A percentile compares a stretch with the other conserved stretches of the same genome.
These are phyloP conservation scores for Pelargonium citronellum DNA, from an alignment of 441 rosid species.

Conservation along the genomic window DNA sequence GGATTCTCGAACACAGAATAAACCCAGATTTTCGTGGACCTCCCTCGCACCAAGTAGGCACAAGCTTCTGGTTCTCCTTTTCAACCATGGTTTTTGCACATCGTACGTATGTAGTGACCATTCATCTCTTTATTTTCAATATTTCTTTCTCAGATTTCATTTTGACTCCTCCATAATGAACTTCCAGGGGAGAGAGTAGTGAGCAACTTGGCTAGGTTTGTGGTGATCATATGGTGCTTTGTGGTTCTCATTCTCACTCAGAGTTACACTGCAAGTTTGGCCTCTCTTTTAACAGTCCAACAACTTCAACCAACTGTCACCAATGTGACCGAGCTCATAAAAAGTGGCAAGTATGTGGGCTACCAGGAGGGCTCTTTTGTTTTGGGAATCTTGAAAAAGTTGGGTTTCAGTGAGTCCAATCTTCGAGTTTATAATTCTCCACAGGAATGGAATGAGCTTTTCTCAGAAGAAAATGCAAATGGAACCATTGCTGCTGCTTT, in stretches of 20 bases:
- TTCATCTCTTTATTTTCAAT: too few species aligned
- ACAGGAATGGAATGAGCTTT: constrained; percentile 34
- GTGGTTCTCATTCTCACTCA: constrained; percentile 55
- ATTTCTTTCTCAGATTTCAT: too few species aligned
- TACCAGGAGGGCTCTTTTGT: constrained; percentile 40
- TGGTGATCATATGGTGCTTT: constrained; percentile 55
- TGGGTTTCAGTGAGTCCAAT: constrained; percentile 37
- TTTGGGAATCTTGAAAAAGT: constrained; percentile 23
- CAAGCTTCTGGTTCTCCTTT: constrained; percentile 64
- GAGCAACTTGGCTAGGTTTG: constrained; percentile 40
- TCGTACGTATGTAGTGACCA: constrained; percentile 24
- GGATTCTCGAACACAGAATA: constrained; percentile 53
- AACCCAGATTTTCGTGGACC: constrained; percentile 61
- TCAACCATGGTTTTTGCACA: constrained; percentile 67
- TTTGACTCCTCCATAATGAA: too few species aligned
- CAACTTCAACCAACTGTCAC: constrained; percentile 31
- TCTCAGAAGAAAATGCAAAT: constrained; percentile 37
- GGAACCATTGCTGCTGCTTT: constrained; percentile 59
- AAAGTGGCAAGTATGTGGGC: constrained; percentile 30
- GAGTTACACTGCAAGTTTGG: constrained; percentile 56
- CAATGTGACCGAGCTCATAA: too few species aligned
- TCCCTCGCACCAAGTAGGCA: constrained; percentile 37
- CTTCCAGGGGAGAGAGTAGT: constrained; percentile 46
- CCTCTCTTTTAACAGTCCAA: constrained; percentile 47
- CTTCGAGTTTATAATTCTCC: constrained; percentile 27